Base-by-base conservation (phyloP, 2,329 filamentous ascomycete species). In the Cyphellophora europaea region DNA sequence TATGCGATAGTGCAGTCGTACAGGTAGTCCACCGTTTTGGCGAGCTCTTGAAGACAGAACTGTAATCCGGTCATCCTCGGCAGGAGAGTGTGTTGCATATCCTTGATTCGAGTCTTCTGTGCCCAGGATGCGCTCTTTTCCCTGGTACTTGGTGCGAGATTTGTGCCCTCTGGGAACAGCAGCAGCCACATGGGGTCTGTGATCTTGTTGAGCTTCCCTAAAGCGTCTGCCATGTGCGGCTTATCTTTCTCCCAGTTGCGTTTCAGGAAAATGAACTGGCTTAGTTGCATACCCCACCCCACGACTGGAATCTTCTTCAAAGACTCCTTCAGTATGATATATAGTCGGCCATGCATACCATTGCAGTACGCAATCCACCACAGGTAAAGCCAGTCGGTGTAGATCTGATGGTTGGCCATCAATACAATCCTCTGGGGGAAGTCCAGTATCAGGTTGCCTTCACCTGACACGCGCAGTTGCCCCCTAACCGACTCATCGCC, bases 1-100 rank as follows among this genome's bases (percentile, higher is more conserved):
- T 98, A 98, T 4, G 86, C 88, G 37, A 98, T 80, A 0, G 91
- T 96, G 58, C 88, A 95, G 48, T 79, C 75, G 48, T 79, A 79
- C 2, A 79, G 60, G 65, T 71, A 79, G 16, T 77, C 70, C n/a
- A 75, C 71, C 0, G 72, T 74, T 6, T 68, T 63, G 27, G 60
- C 63, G 32, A 79, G 48, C 44, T 79, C 68, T 37, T 77, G 67
- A 30, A 79, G 50, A 49, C 74, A 78, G 53, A 77, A 79, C 25
- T 69, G 65, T 5, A 79, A 52, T 3, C 75, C 75, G 3, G 73
- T 79, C 37, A 70, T 73, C 30, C 75, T 63, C 1, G 75, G 75
- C 21, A 79, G 54, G n/a, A 79, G 60, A 40, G 69, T 61, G 47
- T 79, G 71, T 41, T 70, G 71, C 59, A 75, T 67, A 23, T 75